These are phyloP conservation scores for Gautieria morchelliformis DNA, from an alignment of 768 basidiomycete species.

Conservation along the genomic window DNA sequence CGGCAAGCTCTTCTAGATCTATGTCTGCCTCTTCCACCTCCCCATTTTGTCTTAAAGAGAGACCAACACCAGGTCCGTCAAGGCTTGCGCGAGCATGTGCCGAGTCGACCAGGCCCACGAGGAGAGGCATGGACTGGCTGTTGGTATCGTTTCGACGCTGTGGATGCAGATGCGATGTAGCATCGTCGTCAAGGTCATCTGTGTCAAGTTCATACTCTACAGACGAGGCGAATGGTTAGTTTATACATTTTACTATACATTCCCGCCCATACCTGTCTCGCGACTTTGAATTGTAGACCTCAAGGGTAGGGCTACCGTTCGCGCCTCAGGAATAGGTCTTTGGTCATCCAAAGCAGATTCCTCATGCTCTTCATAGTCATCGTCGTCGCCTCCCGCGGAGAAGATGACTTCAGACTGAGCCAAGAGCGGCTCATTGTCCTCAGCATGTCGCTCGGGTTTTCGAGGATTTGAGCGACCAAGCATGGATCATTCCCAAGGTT, in stretches of 20 bases:
- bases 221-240: not conserved
- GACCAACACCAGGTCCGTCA: slow-evolving; percentile 39
- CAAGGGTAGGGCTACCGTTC: slow-evolving; percentile 27
- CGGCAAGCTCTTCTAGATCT: slow-evolving; percentile 65
- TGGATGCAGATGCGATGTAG: slow-evolving; percentile 22
- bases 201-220: slow-evolving; percentile 78
- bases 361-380: slow-evolving; percentile 23
- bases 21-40: slow-evolving; percentile 27
- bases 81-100: slow-evolving; percentile 44
- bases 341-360: slow-evolving; percentile 19
- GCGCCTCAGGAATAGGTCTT: not conserved
- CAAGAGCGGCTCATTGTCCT: slow-evolving; percentile 53
- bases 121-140: slow-evolving; percentile 56
- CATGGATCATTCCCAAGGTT: not conserved
- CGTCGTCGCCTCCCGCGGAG: slow-evolving; percentile 46
- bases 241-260: no score
- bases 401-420: slow-evolving; percentile 36
- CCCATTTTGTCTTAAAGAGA: slow-evolving; percentile 29
- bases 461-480: not conserved
- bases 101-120: slow-evolving; percentile 68
- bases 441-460: slow-evolving; percentile 16
- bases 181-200: slow-evolving; percentile 63
- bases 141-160: slow-evolving; percentile 29
- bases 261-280: slow-evolving; percentile 4
- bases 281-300: slow-evolving; percentile 69